Evolutionary conservation across 2,329 filamentous ascomycete species (phyloP).

Genomic region (Blastomyces gilchristii): DNA sequence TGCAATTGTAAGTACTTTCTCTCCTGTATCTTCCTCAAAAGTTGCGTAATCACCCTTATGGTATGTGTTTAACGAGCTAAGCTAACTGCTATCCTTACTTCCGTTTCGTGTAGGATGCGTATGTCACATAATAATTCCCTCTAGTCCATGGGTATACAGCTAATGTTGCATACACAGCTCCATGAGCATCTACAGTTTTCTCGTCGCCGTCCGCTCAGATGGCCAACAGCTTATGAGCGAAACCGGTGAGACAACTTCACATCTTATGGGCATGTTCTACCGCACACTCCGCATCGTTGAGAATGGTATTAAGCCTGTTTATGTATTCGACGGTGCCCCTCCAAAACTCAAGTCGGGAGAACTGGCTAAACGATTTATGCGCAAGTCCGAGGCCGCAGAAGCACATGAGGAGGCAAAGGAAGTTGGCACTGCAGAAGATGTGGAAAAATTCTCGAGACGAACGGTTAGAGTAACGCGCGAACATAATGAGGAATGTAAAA

Average conservation of each 20-base stretch:
- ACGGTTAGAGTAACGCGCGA: conserved; percentile 93
- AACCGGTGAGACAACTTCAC: conserved; percentile 89
- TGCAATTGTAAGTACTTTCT: conserved; percentile 61
- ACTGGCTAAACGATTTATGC: conserved; percentile 87
- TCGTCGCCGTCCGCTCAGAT: conserved; percentile 92
- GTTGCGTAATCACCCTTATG: not conserved
- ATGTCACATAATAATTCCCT: conserved; percentile 15
- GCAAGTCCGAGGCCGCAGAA: conserved; percentile 85
- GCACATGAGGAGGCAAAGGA: conserved; percentile 92
- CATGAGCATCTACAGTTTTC: conserved; percentile 98
- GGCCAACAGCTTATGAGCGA: conserved; percentile 95
- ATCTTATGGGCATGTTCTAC: conserved; percentile 99
- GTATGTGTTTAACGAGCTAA: conserved; percentile 2
- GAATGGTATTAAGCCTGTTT: conserved; percentile 96
- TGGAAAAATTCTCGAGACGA: conserved; percentile 90
- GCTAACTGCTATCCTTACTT: not conserved
- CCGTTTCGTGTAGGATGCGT: conserved; percentile 46
- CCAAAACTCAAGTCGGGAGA: conserved; percentile 97
- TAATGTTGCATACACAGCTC: conserved; percentile 38
- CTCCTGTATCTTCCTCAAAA: not conserved
- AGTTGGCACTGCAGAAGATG: conserved; percentile 90
- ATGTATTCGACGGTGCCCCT: conserved; percentile 93
- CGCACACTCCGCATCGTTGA: conserved; percentile 96
- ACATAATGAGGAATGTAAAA: conserved; percentile 91
- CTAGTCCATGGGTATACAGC: not conserved